Evolutionary conservation across 768 basidiomycete genomes (phyloP).

Genomic region (Astraeus odoratus): DNA sequence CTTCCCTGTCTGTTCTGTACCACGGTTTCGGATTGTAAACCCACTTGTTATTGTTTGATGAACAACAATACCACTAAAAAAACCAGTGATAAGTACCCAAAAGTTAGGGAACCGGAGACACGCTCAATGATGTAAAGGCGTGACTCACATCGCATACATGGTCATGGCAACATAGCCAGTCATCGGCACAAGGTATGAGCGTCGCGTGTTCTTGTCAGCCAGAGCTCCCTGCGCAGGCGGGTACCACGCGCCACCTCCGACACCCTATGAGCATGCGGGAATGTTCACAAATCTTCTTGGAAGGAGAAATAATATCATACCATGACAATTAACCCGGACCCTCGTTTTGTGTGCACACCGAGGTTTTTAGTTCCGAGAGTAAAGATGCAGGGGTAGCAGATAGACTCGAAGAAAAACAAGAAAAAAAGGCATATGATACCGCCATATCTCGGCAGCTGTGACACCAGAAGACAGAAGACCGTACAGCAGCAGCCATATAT

Average conservation of each 20-base stretch:
- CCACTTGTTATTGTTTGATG: slow-evolving; percentile 41
- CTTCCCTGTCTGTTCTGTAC: slow-evolving; percentile 12
- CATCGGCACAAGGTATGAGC: slow-evolving; percentile 56
- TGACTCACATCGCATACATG: slow-evolving; percentile 47
- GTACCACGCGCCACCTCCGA: slow-evolving; percentile 66
- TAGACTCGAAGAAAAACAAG: slow-evolving; percentile 72
- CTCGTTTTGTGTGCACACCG: slow-evolving; percentile 52
- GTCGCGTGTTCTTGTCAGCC: slow-evolving; percentile 44
- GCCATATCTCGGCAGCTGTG: slow-evolving; percentile 42
- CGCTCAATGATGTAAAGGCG: background rate
- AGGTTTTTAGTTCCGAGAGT: slow-evolving; percentile 60
- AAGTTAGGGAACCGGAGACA: too few relatives aligned
- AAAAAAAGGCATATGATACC: slow-evolving; percentile 57
- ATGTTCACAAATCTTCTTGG: background rate
- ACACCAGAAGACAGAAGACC: slow-evolving; percentile 44
- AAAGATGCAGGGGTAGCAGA: slow-evolving; percentile 67
- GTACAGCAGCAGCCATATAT: slow-evolving; percentile 47
- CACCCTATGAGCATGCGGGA: slow-evolving; percentile 32
- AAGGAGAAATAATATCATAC: slow-evolving; percentile 15
- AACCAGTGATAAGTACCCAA: too few relatives aligned
- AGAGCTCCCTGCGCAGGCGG: slow-evolving; percentile 53
- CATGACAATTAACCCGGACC: slow-evolving; percentile 62
- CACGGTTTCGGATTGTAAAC: slow-evolving; percentile 44
- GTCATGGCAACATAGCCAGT: slow-evolving; percentile 54
- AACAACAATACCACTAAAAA: slow-evolving; percentile 43